These are phyloP conservation scores for Termitomyces sp. DNA, from an alignment of 768 basidiomycete genomes.

Conservation along the genomic window DNA sequence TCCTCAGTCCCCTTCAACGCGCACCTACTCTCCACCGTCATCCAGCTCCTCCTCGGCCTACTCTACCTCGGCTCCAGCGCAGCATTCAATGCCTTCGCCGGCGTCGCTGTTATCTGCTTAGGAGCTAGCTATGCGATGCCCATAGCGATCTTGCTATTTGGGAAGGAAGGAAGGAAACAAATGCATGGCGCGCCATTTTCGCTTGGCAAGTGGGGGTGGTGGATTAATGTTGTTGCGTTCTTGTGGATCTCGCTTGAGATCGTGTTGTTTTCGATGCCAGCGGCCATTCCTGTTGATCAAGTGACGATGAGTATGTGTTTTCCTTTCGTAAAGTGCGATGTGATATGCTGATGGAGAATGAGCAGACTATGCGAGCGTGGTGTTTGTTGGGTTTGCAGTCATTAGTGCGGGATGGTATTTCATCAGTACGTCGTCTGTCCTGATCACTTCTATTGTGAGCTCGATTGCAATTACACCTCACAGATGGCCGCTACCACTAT, in stretches of 20 bases:
- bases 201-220: slow-evolving; percentile 43
- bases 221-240: slow-evolving; percentile 51
- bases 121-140: slow-evolving; percentile 64
- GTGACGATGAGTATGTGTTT: slow-evolving; percentile 44
- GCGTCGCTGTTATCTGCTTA: slow-evolving; percentile 65
- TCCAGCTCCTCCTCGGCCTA: slow-evolving; percentile 60
- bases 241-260: slow-evolving; percentile 63
- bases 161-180: slow-evolving; percentile 37
- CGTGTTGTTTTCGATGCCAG: slow-evolving; percentile 69
- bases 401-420: slow-evolving; percentile 64
- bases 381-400: slow-evolving; percentile 62
- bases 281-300: slow-evolving; percentile 52
- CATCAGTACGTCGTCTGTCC: slow-evolving; percentile 40
- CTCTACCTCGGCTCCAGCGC: slow-evolving; percentile 62
- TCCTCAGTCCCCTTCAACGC: slow-evolving; percentile 59
- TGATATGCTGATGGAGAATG: not conserved
- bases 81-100: slow-evolving; percentile 68
- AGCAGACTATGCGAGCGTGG: slow-evolving; percentile 65
- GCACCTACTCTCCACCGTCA: slow-evolving; percentile 53
- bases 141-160: slow-evolving; percentile 47
- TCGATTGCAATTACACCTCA: not conserved
- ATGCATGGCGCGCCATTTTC: slow-evolving; percentile 50
- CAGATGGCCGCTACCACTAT: slow-evolving; percentile 45
- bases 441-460: not conserved
- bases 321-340: not conserved